Evolutionary conservation across 108 stramenopile genomes (phyloP).

Genomic region (Hondaea fermentalgiana): DNA sequence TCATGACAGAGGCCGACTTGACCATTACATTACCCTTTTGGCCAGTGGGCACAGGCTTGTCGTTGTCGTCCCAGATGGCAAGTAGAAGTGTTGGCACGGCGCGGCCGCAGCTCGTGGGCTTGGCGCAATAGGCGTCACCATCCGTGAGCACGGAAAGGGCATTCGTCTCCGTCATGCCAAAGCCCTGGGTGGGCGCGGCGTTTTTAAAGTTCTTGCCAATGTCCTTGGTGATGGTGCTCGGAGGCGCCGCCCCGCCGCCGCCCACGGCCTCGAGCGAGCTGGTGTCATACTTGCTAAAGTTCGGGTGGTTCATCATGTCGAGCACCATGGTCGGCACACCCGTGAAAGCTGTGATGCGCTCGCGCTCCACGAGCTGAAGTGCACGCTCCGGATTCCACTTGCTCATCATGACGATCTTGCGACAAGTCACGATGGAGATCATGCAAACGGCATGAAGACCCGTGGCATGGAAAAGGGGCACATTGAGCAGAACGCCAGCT

Average conservation of each 20-base stretch:
- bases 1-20: slow-evolving; percentile 33
- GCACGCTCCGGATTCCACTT: background rate
- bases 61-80: background rate
- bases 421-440: background rate
- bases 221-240: background rate
- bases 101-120: background rate
- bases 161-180: slow-evolving; percentile 22
- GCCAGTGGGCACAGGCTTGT: background rate
- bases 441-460: background rate
- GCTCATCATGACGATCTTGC: slow-evolving; percentile 12
- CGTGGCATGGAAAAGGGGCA: slow-evolving; percentile 5
- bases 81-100: background rate
- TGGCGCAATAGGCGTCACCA: background rate
- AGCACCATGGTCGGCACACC: slow-evolving; percentile 23
- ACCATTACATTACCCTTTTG: background rate
- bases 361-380: background rate
- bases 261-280: background rate
- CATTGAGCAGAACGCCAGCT: background rate
- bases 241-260: background rate
- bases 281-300: background rate
- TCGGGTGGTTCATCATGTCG: slow-evolving; percentile 15
- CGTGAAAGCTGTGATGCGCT: background rate
- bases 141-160: background rate
- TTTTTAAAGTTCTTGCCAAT: background rate
- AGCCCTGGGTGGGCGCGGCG: background rate